Percentiles rank a stretch among this genome's conserved stretches.
Conservation (phyloP, 345 rosid genomes). For the Citrus trifoliata region DNA sequence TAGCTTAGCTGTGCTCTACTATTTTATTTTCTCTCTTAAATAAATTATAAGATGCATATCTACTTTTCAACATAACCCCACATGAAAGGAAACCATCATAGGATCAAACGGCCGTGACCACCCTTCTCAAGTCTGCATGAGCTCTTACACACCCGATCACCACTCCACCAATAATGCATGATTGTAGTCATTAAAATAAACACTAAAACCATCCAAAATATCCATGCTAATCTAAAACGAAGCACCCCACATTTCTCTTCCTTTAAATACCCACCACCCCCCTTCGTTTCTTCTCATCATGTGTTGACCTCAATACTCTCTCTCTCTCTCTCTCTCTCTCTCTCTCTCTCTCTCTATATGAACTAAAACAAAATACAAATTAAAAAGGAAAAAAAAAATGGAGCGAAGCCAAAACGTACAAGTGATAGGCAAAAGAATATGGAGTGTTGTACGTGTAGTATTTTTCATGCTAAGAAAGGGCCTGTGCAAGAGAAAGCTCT, state of each 20-base stretch:
- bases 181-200: background rate
- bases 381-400: conserved; percentile 13
- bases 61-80: background rate
- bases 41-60: background rate
- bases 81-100: background rate
- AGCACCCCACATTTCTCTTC: background rate
- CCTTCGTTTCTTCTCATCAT: conserved; percentile 23
- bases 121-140: background rate
- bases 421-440: conserved; percentile 49
- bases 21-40: background rate
- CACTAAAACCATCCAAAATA: background rate
- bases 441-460: conserved; percentile 58
- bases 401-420: conserved; percentile 48
- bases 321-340: no score
- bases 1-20: background rate
- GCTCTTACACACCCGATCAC: background rate
- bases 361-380: background rate
- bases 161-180: background rate
- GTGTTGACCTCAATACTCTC: background rate
- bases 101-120: background rate
- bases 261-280: conserved; percentile 38
- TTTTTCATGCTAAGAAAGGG: conserved; percentile 73
- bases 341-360: conserved; percentile 11
- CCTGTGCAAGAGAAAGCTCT: conserved; percentile 53
- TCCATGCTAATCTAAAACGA: background rate